Evolutionary conservation across 352 stramenopile species (phyloP).

Genomic region (Phytophthora pisi): DNA sequence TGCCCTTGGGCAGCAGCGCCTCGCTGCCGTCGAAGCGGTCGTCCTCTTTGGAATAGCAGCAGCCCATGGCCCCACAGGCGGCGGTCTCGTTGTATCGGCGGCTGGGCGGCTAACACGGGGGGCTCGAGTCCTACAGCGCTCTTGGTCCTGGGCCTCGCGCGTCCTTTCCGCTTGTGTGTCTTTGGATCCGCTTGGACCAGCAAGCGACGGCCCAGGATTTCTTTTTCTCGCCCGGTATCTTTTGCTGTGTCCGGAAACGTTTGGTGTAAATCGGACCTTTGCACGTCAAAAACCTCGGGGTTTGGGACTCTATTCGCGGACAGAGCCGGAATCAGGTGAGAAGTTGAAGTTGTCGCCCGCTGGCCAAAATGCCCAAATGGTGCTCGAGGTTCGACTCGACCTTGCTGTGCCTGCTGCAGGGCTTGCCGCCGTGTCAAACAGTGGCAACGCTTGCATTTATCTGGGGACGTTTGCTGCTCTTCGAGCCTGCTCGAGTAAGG

Average conservation of each 20-base stretch:
- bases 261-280: no score
- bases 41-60: slow-evolving; percentile 71
- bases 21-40: slow-evolving; percentile 63
- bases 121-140: slow-evolving; percentile 6
- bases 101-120: no score
- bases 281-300: no score
- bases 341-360: slow-evolving; percentile 1
- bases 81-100: not conserved
- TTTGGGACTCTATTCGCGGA: not conserved
- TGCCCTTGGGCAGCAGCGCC: slow-evolving; percentile 65
- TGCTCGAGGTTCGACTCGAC: no score
- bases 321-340: not conserved
- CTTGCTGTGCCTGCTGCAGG: not conserved
- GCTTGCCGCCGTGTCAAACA: no score
- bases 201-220: slow-evolving; percentile 10
- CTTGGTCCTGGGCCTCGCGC: slow-evolving; percentile 12
- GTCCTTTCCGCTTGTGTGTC: slow-evolving; percentile 22
- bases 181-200: slow-evolving; percentile 3
- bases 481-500: no score
- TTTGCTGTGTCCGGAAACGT: not conserved
- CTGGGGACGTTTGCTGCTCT: not conserved
- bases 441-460: not conserved
- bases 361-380: not conserved
- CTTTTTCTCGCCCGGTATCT: slow-evolving; percentile 17
- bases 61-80: slow-evolving; percentile 53